A percentile compares a stretch with the other conserved stretches of the same genome.
Conservation (phyloP, 768 basidiomycete genomes). For the Mycena rosella region DNA sequence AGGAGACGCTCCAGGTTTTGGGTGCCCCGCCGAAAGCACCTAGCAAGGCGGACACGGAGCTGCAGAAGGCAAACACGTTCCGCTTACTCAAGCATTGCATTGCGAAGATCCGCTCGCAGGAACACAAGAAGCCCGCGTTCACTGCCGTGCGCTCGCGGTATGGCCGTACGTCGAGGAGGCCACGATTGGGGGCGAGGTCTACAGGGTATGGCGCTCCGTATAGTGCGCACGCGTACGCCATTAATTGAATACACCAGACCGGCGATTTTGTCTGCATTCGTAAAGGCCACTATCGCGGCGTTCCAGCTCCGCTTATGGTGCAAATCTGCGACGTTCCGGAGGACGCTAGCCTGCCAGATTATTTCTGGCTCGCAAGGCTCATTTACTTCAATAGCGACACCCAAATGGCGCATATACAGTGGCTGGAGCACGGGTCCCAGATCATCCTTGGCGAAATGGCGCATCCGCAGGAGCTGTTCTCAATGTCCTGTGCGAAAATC, state of each 20-base stretch:
- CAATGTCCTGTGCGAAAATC: slow-evolving; percentile 63
- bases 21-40: slow-evolving; percentile 56
- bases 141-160: slow-evolving; percentile 27
- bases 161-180: slow-evolving; percentile 55
- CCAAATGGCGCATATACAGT: slow-evolving; percentile 72
- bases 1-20: slow-evolving; percentile 66
- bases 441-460: slow-evolving; percentile 73
- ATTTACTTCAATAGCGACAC: slow-evolving; percentile 61
- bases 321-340: slow-evolving; percentile 45
- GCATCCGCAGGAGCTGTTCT: slow-evolving; percentile 74
- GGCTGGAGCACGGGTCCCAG: slow-evolving; percentile 78
- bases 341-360: slow-evolving; percentile 61
- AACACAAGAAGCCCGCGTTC: slow-evolving; percentile 39
- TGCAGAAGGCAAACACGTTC: slow-evolving; percentile 40
- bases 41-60: slow-evolving; percentile 44
- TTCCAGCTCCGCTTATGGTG: slow-evolving; percentile 45
- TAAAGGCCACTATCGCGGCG: slow-evolving; percentile 47
- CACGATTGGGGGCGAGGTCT: slow-evolving; percentile 57
- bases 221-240: too few species aligned
- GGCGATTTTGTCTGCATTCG: slow-evolving; percentile 74
- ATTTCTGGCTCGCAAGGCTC: slow-evolving; percentile 83
- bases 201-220: too few species aligned
- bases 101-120: slow-evolving; percentile 43
- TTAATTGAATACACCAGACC: slow-evolving; percentile 51
- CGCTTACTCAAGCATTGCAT: slow-evolving; percentile 40